Evolutionary conservation across 1,284 basidiomycete genomes (phyloP).

Genomic region (Apiotrichum brassicae): DNA sequence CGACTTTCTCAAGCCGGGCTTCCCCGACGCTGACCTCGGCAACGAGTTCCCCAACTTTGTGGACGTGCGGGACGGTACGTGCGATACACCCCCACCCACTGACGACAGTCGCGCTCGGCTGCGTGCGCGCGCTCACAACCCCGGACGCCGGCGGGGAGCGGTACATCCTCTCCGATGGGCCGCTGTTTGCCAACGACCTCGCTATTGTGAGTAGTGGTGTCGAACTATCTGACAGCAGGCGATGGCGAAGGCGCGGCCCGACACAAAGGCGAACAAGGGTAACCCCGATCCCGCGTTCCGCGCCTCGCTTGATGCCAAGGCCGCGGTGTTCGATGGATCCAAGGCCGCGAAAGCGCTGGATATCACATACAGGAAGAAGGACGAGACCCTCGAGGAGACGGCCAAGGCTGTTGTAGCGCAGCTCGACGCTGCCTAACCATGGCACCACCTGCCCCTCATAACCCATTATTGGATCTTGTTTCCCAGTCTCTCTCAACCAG

Average conservation of each 20-base stretch:
- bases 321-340: constrained; percentile 23
- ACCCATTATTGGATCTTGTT: no score
- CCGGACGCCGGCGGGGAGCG: constrained; percentile 54
- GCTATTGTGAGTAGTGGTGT: constrained; percentile 9
- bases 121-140: background rate
- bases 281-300: constrained; percentile 7
- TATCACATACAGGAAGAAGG: constrained; percentile 23
- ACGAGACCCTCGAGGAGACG: constrained; percentile 20
- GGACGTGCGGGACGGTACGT: constrained; percentile 9
- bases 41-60: background rate
- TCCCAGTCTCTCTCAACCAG: no score
- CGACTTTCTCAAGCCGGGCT: background rate
- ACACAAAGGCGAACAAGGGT: background rate
- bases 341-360: constrained; percentile 34
- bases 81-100: background rate
- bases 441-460: no score
- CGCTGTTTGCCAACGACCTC: constrained; percentile 33
- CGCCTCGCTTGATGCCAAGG: background rate
- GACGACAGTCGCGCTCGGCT: constrained; percentile 2
- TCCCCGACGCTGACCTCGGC: background rate
- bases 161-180: constrained; percentile 51
- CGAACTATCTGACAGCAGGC: background rate
- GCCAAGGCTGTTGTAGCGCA: constrained; percentile 3
- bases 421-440: no score
- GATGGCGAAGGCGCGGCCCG: background rate